Percentiles rank a stretch among this genome's conserved stretches.
Evolutionary conservation across 164 flowering plant species (phyloP).

Genomic region (Nelumbo lutea): DNA sequence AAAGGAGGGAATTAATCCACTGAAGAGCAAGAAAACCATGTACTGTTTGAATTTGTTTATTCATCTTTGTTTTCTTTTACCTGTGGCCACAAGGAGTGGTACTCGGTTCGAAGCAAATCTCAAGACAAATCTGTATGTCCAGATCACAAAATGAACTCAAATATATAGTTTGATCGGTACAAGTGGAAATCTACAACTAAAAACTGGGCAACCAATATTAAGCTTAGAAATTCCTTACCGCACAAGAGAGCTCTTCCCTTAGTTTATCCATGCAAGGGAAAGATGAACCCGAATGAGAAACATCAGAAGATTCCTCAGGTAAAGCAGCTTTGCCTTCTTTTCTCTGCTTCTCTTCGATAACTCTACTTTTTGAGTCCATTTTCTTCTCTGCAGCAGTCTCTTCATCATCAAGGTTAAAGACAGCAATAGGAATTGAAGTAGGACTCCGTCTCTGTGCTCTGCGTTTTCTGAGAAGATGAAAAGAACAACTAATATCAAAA

Average conservation of each 20-base stretch:
- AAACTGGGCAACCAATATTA: background rate
- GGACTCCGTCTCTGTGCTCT: constrained; percentile 39
- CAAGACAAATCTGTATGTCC: constrained; percentile 73
- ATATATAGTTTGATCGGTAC: background rate
- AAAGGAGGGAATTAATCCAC: background rate
- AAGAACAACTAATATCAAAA: background rate
- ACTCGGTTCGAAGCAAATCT: constrained; percentile 63
- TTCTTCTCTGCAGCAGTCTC: background rate
- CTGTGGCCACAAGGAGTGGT: constrained; percentile 69
- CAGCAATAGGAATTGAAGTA: background rate
- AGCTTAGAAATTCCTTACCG: constrained; percentile 40
- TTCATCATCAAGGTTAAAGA: background rate
- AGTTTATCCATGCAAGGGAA: background rate
- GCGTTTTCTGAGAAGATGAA: constrained; percentile 43
- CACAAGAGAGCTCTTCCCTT: constrained; percentile 65
- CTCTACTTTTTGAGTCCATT: background rate
- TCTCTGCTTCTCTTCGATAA: constrained; percentile 25
- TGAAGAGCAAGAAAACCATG: background rate
- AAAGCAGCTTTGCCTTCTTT: constrained; percentile 5
- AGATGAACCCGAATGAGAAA: constrained; percentile 10
- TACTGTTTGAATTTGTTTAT: background rate
- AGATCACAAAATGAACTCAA: background rate
- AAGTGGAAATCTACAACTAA: background rate
- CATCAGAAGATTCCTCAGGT: constrained; percentile 5
- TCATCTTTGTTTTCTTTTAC: constrained; percentile 21